A percentile compares a stretch with the other conserved stretches of the same genome.
phyloP scores from a whole-genome alignment of 352 stramenopile species.

The Nothophytophthora sp. region DNA sequence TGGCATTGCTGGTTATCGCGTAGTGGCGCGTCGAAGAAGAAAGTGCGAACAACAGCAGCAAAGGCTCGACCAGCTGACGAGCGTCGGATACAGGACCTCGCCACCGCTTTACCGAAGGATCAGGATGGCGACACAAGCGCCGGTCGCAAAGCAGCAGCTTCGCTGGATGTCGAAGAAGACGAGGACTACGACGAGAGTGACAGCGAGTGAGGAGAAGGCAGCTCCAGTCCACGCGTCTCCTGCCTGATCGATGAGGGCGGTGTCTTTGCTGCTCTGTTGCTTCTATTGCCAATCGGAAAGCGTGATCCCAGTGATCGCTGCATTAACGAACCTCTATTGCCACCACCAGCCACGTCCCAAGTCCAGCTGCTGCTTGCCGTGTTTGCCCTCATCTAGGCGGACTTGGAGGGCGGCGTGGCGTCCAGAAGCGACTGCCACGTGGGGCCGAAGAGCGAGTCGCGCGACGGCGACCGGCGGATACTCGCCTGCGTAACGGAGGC shows the following conservation, averaged over 20 bases:
- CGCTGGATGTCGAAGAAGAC: constrained; percentile 60
- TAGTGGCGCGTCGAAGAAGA: constrained; percentile 19
- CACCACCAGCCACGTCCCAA: constrained; percentile 26
- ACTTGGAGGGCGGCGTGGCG: constrained; percentile 19
- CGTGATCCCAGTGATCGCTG: constrained; percentile 11
- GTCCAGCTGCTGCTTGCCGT: neutral
- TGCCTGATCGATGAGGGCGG: too few species aligned
- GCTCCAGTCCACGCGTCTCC: too few species aligned
- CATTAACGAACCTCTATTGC: constrained; percentile 24
- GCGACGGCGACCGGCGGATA: constrained; percentile 69
- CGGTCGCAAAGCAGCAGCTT: constrained; percentile 1
- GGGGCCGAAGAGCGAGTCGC: constrained; percentile 65
- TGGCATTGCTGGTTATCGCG: neutral
- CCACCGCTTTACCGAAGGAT: neutral
- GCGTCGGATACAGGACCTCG: constrained; percentile 4
- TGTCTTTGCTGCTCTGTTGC: too few species aligned
- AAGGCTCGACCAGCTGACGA: neutral
- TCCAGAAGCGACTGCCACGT: constrained; percentile 69
- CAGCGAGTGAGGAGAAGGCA: constrained; percentile 34
- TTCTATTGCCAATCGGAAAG: constrained; percentile 31
- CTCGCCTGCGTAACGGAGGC: constrained; percentile 18
- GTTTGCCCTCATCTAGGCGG: constrained; percentile 22
- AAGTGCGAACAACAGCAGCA: constrained; percentile 12
- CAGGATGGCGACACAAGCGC: neutral
- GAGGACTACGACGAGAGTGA: constrained; percentile 81